Percentiles rank a stretch among this genome's conserved stretches.
phyloP scores from a whole-genome alignment of 768 basidiomycete genomes.

The Asterophora parasitica region DNA sequence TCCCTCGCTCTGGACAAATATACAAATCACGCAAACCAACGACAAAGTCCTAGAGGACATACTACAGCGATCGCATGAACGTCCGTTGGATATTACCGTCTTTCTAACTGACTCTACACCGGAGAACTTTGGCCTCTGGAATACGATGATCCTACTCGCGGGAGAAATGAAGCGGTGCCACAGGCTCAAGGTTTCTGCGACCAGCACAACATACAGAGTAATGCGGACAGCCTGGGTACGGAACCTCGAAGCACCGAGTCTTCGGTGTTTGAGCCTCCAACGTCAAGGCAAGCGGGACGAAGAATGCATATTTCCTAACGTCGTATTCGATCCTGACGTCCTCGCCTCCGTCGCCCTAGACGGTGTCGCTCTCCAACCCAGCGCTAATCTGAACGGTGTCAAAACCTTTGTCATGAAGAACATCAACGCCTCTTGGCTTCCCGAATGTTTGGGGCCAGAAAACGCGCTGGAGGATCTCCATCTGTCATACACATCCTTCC shows the following conservation, averaged over 20 bases:
- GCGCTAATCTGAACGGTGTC: not conserved
- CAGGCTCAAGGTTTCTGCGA: not conserved
- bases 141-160: not conserved
- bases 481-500: not conserved
- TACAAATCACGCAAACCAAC: not conserved
- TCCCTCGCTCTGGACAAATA: constrained; percentile 11
- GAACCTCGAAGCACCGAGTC: not conserved
- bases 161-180: not conserved
- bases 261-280: not conserved
- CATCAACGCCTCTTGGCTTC: not conserved
- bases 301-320: not conserved
- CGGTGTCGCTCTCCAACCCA: not conserved
- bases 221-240: not conserved
- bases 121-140: not conserved
- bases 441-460: not conserved
- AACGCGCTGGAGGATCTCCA: not conserved
- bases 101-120: not conserved
- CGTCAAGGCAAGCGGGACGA: not conserved
- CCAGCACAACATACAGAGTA: not conserved
- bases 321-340: not conserved
- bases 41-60: not conserved
- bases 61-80: not conserved
- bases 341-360: not conserved
- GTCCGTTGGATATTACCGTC: not conserved
- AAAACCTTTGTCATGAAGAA: not conserved